phyloP scores from a whole-genome alignment of 805 yeast genomes.

The Starmera amethionina region DNA sequence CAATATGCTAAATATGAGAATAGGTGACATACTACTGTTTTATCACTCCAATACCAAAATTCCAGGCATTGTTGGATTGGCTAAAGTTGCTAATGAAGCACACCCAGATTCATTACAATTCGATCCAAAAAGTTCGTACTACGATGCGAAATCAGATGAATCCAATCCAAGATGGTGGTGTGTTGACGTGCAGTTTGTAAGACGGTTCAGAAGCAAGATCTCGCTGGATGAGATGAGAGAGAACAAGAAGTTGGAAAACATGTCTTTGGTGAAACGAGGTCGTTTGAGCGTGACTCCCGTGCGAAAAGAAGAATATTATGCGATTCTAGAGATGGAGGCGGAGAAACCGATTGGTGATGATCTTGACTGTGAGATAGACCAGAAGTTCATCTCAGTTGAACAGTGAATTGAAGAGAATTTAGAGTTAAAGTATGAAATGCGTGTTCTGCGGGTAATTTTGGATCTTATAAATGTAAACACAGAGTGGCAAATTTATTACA shows the following conservation, averaged over 20 bases:
- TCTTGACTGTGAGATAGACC: slow-evolving; percentile 23
- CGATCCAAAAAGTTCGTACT: slow-evolving; percentile 33
- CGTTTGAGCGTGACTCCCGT: slow-evolving; percentile 45
- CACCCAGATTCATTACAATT: slow-evolving; percentile 32
- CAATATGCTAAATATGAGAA: slow-evolving; percentile 35
- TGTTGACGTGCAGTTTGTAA: slow-evolving; percentile 35
- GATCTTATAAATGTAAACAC: neutral
- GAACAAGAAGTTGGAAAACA: slow-evolving; percentile 23
- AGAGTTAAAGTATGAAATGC: neutral
- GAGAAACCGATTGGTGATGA: slow-evolving; percentile 18
- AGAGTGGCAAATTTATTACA: no score
- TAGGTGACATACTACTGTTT: slow-evolving; percentile 38
- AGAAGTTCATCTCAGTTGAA: slow-evolving; percentile 5
- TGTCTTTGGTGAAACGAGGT: slow-evolving; percentile 38
- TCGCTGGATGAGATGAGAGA: slow-evolving; percentile 29
- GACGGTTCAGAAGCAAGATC: slow-evolving; percentile 33
- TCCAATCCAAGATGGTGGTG: slow-evolving; percentile 48
- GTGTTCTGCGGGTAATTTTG: no score
- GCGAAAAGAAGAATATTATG: slow-evolving; percentile 30
- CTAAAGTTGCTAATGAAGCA: slow-evolving; percentile 24
- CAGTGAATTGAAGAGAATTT: neutral
- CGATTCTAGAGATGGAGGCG: slow-evolving; percentile 26
- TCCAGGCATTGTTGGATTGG: slow-evolving; percentile 48
- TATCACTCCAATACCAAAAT: slow-evolving; percentile 45
- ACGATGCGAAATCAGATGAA: slow-evolving; percentile 32